Base-by-base conservation (phyloP, 352 stramenopile species). In the Phytophthora cryptogea region DNA sequence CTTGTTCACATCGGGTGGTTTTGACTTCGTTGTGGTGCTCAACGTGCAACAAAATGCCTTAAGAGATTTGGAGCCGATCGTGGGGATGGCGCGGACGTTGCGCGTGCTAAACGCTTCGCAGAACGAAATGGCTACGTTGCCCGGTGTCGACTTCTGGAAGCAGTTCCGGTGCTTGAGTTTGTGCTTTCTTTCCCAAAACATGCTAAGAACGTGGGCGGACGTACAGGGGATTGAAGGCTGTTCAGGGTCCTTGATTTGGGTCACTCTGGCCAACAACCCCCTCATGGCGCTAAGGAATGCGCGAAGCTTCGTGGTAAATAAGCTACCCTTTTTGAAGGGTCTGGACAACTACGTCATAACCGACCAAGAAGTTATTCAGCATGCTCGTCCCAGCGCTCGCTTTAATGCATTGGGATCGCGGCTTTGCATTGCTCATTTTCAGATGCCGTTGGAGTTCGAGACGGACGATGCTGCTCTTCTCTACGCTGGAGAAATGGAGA, bases 231-330 rank as follows among this genome's bases (percentile, higher is more conserved):
- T 92, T 8, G 45, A 69, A 36, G 70, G 69, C 2, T 86, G 74
- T 54, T 48, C 63, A 1, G n/a, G 40, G 0, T 67, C 67, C 5
- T 55, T 91, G 14, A 59, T 74, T 11, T 93, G 84, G 84, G 70
- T 93, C 27, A 77, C 63, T 2, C 42, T 91, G 14, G 50, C 80
- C 0, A 72, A 73, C 23, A 93, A 93, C 27, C 81, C 84, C 14
- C 59, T 91, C 59, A 88, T 86, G 76, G 47, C 54, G 0, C 50
- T 76, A 5, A 64, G 63, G 23, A 81, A 85, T 33, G 72, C 81
- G 10, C 81, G 84, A 9, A 68, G 63, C 17, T 88, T 89, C 43
- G 41, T 93, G n/a, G 68, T 91, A 30, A 89, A 89, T 64, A 84
- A 86, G 39, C 62, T 93, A 9, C 74, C 72, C 0, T 74, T 72